phyloP scores from a whole-genome alignment of 2,329 filamentous ascomycete species.

The Fusarium compactum region DNA sequence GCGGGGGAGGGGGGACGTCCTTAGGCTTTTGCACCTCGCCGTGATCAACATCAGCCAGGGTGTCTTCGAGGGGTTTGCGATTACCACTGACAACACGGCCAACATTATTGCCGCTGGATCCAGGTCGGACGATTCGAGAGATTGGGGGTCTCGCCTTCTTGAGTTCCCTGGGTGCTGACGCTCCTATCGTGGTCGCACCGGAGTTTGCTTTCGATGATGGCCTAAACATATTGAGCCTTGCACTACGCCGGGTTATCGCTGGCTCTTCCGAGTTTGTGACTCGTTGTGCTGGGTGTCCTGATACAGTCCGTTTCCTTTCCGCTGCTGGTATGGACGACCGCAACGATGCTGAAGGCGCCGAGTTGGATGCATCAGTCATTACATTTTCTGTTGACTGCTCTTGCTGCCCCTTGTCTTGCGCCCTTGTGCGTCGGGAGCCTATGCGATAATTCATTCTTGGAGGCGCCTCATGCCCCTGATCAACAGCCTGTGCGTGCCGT shows the following conservation, averaged over 20 bases:
- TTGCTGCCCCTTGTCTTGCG: constrained; percentile 52
- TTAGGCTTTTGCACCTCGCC: constrained; percentile 68
- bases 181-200: constrained; percentile 66
- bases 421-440: constrained; percentile 59
- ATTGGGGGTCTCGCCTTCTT: constrained; percentile 85
- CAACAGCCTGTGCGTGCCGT: constrained; percentile 65
- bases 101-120: constrained; percentile 76
- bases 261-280: constrained; percentile 70
- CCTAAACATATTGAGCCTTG: constrained; percentile 76
- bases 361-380: constrained; percentile 56
- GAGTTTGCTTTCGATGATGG: constrained; percentile 75
- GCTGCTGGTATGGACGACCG: constrained; percentile 59
- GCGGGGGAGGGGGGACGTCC: constrained; percentile 55
- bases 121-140: constrained; percentile 73
- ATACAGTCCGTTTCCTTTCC: constrained; percentile 91
- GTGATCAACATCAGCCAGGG: constrained; percentile 75
- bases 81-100: constrained; percentile 92
- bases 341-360: constrained; percentile 52
- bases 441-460: constrained; percentile 73
- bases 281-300: constrained; percentile 76
- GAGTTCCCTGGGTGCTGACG: constrained; percentile 74
- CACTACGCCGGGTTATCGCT: constrained; percentile 71
- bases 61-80: constrained; percentile 77
- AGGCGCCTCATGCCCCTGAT: constrained; percentile 68
- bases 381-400: constrained; percentile 54